phyloP scores from a whole-genome alignment of 768 basidiomycete species.

The Sistotremastrum niveocremeum region DNA sequence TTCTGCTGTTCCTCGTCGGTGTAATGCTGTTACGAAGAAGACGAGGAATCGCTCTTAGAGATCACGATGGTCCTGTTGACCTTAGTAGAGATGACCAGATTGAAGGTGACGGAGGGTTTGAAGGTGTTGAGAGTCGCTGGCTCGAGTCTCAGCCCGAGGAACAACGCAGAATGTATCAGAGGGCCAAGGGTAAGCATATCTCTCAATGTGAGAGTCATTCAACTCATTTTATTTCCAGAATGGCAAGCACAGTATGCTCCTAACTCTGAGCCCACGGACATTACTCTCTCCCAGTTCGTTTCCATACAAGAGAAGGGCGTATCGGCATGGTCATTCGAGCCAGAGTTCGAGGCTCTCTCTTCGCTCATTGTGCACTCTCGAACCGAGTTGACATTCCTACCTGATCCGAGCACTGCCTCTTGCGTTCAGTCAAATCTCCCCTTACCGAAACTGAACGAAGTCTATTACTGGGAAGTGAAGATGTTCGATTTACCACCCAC shows the following conservation, averaged over 20 bases:
- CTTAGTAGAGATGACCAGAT: constrained; percentile 84
- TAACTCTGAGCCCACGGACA: constrained; percentile 94
- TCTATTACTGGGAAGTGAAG: constrained; percentile 99
- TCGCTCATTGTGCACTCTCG: constrained; percentile 88
- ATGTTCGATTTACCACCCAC: constrained; percentile 90
- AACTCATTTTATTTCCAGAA: constrained; percentile 29
- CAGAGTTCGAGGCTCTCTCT: constrained; percentile 90
- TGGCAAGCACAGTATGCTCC: constrained; percentile 83
- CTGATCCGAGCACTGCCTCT: constrained; percentile 88
- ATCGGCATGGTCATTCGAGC: constrained; percentile 98
- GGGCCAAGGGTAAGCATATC: constrained; percentile 65
- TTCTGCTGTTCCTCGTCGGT: constrained; percentile 83
- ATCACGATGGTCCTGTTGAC: constrained; percentile 87
- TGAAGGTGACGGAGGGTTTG: constrained; percentile 87
- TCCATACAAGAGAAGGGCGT: constrained; percentile 99
- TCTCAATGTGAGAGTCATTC: neutral
- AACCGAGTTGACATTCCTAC: constrained; percentile 95
- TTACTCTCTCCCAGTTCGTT: constrained; percentile 95
- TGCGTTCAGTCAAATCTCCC: constrained; percentile 96
- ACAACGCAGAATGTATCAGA: constrained; percentile 55
- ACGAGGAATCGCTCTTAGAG: constrained; percentile 64
- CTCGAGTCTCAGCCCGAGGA: constrained; percentile 66
- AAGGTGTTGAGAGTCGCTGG: constrained; percentile 87
- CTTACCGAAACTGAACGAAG: constrained; percentile 93
- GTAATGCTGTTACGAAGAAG: constrained; percentile 72